Evolutionary conservation across 352 stramenopile species (phyloP).

Genomic region (Phytophthora crassamura): DNA sequence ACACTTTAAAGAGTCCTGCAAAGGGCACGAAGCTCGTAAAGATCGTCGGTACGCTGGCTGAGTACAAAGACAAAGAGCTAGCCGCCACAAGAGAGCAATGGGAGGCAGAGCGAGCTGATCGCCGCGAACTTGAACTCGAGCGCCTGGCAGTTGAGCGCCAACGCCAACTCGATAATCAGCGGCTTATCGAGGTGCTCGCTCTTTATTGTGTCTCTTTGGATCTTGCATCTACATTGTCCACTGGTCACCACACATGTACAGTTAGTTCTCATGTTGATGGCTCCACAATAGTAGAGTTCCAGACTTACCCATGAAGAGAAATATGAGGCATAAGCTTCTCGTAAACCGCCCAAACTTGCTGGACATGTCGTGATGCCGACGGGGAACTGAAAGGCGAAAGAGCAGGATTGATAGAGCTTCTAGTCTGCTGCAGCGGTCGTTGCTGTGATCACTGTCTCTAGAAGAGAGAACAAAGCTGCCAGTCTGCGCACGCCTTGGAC

Average conservation of each 20-base stretch:
- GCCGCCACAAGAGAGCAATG: too few relatives aligned
- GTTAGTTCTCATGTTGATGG: too few relatives aligned
- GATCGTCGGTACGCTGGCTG: too few relatives aligned
- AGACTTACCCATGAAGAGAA: constrained; percentile 8
- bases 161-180: too few relatives aligned
- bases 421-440: background rate
- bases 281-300: background rate
- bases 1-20: too few relatives aligned
- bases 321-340: background rate
- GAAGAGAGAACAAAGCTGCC: constrained; percentile 1
- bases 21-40: too few relatives aligned
- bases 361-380: constrained; percentile 3
- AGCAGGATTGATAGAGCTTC: constrained; percentile 6
- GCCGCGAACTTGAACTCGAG: too few relatives aligned
- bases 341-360: constrained; percentile 5
- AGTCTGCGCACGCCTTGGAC: background rate
- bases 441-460: background rate
- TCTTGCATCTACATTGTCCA: constrained; percentile 5
- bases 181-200: too few relatives aligned
- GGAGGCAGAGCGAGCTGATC: too few relatives aligned
- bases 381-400: background rate
- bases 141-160: too few relatives aligned
- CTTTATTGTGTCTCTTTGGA: background rate
- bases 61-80: too few relatives aligned
- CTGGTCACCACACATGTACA: background rate